Evolutionary conservation across 192 early-diverging fungal species (phyloP), one percentile per base, ranked within the genome.

Genomic region (Coemansia sp.): DNA sequence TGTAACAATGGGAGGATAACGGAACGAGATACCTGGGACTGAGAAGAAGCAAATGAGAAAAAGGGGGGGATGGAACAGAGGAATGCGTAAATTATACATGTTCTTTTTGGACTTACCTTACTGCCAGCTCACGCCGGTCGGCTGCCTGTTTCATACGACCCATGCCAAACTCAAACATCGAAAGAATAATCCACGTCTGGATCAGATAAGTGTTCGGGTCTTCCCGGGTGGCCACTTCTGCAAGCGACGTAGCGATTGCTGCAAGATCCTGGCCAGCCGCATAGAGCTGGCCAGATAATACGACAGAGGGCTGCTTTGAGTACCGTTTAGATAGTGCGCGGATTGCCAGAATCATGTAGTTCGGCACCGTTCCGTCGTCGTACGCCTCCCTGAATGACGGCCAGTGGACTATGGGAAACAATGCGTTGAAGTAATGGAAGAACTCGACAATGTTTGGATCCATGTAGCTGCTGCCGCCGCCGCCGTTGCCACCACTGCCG

Each of bases 161-260:
- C 75, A 83, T 77, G 50, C 80, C 80, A 53, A 83, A 75, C 67
- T 83, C 80, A 64, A 77, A 83, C 76, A 83, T 83, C 42, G 80
- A 83, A 69, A 83, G 58, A 39, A 83, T 63, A 19, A 77, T 74
- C 80, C 80, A 83, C 14, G 80, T 83, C 66, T 83, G 80, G 60
- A 83, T 83, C 80, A 83, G 25, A 57, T 83, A 83, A 13, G 80
- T 83, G 25, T 83, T 83, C n/a, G 80, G 80, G 69, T 83, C 80
- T 59, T 83, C 80, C 17, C 76, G 68, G 51, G 80, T 83, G 67
- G 80, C 80, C 19, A 74, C 76, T 46, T 83, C 80, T 22, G 80
- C 80, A 13, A 83, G 72, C 53, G 80, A 83, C 42, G 80, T 74
- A 10, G 80, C 80, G 59, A 83, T 83, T 50, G 80, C 80, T 46